A percentile compares a stretch with the other conserved stretches of the same genome.
Conservation (phyloP, 1,139 yeast genomes). For the Petasospora fabianii region DNA sequence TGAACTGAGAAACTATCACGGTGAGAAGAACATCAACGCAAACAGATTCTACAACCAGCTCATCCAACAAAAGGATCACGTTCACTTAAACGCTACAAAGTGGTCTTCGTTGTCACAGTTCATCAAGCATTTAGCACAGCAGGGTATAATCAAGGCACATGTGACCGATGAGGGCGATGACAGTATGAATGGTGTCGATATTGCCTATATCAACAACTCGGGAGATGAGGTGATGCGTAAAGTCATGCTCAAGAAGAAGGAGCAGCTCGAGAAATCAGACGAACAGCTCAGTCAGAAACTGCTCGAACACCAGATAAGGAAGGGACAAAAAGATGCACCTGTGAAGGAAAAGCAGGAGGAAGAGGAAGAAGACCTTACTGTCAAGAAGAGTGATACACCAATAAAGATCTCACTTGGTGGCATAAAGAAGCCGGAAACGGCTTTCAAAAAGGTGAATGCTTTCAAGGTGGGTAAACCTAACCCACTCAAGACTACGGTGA, state of each 20-base stretch:
- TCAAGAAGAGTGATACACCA: conserved; percentile 13
- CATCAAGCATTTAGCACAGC: conserved; percentile 57
- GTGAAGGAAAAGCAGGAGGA: conserved; percentile 21
- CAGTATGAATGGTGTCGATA: conserved; percentile 36
- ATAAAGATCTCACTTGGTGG: conserved; percentile 21
- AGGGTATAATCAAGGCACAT: conserved; percentile 56
- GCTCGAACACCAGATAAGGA: conserved; percentile 50
- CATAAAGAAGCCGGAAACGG: conserved; percentile 8
- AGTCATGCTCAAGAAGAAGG: conserved; percentile 34
- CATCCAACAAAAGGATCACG: conserved; percentile 72
- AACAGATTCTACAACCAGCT: conserved; percentile 90
- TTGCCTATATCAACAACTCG: conserved; percentile 54
- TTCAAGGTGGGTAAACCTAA: conserved; percentile 23
- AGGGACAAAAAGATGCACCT: conserved; percentile 33
- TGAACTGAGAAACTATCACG: conserved; percentile 64
- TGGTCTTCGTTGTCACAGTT: conserved; percentile 74
- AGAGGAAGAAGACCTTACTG: conserved; percentile 3
- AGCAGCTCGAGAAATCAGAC: conserved; percentile 40
- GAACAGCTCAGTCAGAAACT: conserved; percentile 40
- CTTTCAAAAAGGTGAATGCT: conserved; percentile 13
- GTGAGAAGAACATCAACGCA: conserved; percentile 75
- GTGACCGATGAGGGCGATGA: conserved; percentile 37
- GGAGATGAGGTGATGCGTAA: conserved; percentile 40
- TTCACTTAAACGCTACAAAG: conserved; percentile 86
- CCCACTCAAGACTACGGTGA: conserved; percentile 12